Evolutionary conservation across 2,329 filamentous ascomycete species (phyloP), one percentile per base, ranked within the genome.

Genomic region (Diaporthe ampelina): DNA sequence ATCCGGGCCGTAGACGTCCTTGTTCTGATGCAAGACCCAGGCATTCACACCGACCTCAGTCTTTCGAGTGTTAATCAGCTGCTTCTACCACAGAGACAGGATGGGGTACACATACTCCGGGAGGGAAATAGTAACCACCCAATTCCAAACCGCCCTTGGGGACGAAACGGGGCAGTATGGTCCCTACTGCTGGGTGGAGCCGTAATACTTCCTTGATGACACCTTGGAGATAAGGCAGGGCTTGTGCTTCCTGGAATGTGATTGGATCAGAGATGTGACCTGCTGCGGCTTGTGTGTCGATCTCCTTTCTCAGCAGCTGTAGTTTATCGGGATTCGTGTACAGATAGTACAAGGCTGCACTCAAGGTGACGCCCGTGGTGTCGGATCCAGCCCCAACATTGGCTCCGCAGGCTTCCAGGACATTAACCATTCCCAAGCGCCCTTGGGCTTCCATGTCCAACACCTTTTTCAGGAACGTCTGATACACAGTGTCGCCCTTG

Each of bases 11-110:
- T 91, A 93, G 10, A 92, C 80, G 32, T 88, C 86, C 8, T 85
- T 83, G 6, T 88, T 83, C 0, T 88, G 86, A 77, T 92, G 90
- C 10, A 93, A 80, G 1, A 91, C 89, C 88, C 89, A 91, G 0
- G 89, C 85, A 77, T 88, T 91, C 79, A 87, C 90, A 9, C 90
- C 90, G 3, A 91, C 88, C 19, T 45, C 59, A 13, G 59, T 48
- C 59, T 63, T 19, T 63, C 21, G 3, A 45, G 4, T 43, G 8
- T 63, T 45, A 13, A 40, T 45, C 10, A 32, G 58, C 24, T 61
- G 37, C 9, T 10, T 19, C n/a, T 8, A 45, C 37, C 24, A 50
- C n/a, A 43, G 6, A 26, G 37, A 26, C 9, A 26, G 1, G 37
- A 29, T 21, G 15, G 40, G 9, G 13, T 21, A 13, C 17, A 45